A percentile compares a stretch with the other conserved stretches of the same genome.
phyloP scores from a whole-genome alignment of 371 early-diverging fungal genomes.

The Nematocida sp. region DNA sequence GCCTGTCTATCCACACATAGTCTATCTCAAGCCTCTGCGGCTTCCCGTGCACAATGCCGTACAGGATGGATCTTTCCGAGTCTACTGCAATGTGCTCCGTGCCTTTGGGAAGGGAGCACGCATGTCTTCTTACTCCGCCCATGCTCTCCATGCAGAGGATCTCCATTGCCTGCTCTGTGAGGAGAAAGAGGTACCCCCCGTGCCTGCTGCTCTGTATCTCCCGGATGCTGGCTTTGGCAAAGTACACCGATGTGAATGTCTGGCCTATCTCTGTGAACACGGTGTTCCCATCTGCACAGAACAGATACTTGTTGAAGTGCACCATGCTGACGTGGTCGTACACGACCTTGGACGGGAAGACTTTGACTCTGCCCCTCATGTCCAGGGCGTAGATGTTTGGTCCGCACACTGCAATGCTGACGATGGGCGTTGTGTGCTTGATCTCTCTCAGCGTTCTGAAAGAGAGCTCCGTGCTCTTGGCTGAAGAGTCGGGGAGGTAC shows the following conservation, averaged over 20 bases:
- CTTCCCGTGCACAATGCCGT: neutral
- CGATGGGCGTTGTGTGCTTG: constrained; percentile 53
- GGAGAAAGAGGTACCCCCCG: constrained; percentile 35
- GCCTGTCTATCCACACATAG: constrained; percentile 40
- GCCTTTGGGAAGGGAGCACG: neutral
- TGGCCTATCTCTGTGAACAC: constrained; percentile 40
- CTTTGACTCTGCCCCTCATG: constrained; percentile 50
- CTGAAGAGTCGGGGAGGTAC: neutral
- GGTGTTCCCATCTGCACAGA: constrained; percentile 31
- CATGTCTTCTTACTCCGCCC: neutral
- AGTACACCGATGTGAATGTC: constrained; percentile 33
- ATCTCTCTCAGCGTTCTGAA: constrained; percentile 30
- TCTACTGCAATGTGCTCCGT: constrained; percentile 15
- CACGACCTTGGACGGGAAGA: constrained; percentile 48
- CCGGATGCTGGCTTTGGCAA: neutral
- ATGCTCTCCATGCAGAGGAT: constrained; percentile 14
- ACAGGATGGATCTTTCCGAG: constrained; percentile 39
- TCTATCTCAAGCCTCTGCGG: neutral
- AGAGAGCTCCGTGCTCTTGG: neutral
- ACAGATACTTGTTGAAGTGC: constrained; percentile 33
- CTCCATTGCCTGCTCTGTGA: constrained; percentile 15
- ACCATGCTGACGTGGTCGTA: constrained; percentile 48
- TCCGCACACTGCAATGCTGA: constrained; percentile 37
- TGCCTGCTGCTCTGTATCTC: constrained; percentile 4
- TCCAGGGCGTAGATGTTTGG: constrained; percentile 50